Conservation (phyloP, 352 stramenopile species). For the Plasmopara viticola region DNA sequence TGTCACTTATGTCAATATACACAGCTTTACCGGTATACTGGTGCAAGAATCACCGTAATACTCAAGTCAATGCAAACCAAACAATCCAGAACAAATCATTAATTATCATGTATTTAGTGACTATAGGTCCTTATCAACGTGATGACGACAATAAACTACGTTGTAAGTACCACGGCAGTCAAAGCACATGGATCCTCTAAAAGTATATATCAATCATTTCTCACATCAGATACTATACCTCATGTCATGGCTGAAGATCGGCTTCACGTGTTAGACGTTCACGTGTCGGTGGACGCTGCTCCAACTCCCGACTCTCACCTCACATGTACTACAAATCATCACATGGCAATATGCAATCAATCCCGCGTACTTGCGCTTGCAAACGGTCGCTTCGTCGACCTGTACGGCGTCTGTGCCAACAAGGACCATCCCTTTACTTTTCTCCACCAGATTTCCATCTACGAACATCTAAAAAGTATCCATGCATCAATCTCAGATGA, state of each 20-base stretch:
- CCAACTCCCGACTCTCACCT: background rate
- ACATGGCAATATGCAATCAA: slow-evolving; percentile 29
- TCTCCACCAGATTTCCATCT: slow-evolving; percentile 34
- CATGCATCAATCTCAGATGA: background rate
- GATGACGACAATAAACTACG: too few species aligned
- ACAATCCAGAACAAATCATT: too few species aligned
- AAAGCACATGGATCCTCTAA: background rate
- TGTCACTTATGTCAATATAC: too few species aligned
- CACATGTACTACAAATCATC: slow-evolving; percentile 16
- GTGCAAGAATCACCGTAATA: too few species aligned
- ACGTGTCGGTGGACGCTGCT: slow-evolving; percentile 14
- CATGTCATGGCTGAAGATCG: slow-evolving; percentile 14
- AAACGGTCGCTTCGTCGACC: slow-evolving; percentile 45
- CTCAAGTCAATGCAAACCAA: too few species aligned
- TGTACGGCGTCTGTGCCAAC: slow-evolving; percentile 24
- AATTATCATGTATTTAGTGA: too few species aligned
- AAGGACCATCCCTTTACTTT: slow-evolving; percentile 25
- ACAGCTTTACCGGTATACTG: too few species aligned
- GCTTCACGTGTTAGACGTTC: slow-evolving; percentile 17
- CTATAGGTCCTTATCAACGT: too few species aligned
- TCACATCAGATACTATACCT: background rate
- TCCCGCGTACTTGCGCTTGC: slow-evolving; percentile 35
- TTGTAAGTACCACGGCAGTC: too few species aligned
- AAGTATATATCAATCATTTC: background rate
- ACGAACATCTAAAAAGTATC: slow-evolving; percentile 17